Evolutionary conservation across 2,329 filamentous ascomycete species (phyloP).

Genomic region (Macrophomina tecta): DNA sequence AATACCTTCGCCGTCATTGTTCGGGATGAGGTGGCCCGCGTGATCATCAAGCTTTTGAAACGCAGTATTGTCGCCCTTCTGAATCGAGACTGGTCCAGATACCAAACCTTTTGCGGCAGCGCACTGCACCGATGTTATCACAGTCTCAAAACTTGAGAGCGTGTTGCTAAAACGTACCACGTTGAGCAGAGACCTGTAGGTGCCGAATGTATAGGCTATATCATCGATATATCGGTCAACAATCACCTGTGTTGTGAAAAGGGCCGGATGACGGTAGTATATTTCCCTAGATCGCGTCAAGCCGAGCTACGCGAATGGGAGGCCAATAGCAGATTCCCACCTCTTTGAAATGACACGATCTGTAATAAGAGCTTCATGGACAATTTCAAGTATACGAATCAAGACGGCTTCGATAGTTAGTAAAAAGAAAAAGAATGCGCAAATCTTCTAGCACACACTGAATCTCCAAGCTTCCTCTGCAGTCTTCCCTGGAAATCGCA

Average conservation of each 20-base stretch:
- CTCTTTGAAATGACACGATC: conserved; percentile 62
- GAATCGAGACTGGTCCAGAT: conserved; percentile 62
- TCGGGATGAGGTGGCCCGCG: conserved; percentile 66
- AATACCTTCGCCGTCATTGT: conserved; percentile 54
- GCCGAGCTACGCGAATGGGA: not conserved
- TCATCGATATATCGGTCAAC: conserved; percentile 78
- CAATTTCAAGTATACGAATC: conserved; percentile 61
- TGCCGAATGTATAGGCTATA: conserved; percentile 71
- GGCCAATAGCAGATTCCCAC: conserved; percentile 39
- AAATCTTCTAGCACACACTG: conserved; percentile 41
- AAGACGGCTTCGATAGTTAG: conserved; percentile 53
- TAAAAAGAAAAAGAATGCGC: too few species aligned
- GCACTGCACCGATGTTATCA: conserved; percentile 54
- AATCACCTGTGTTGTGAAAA: conserved; percentile 72
- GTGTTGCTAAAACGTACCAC: conserved; percentile 60
- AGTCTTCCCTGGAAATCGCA: conserved; percentile 62
- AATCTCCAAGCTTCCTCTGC: conserved; percentile 65
- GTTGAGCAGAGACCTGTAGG: conserved; percentile 70
- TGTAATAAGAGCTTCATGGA: conserved; percentile 58
- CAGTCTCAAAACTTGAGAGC: conserved; percentile 31
- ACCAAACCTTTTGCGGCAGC: conserved; percentile 77
- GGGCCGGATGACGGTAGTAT: conserved; percentile 75
- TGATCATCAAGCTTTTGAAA: conserved; percentile 43
- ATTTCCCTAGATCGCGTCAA: conserved; percentile 65
- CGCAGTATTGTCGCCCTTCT: conserved; percentile 52